Conservation (phyloP, 805 yeast genomes). For the Lipomyces chichibuensis region DNA sequence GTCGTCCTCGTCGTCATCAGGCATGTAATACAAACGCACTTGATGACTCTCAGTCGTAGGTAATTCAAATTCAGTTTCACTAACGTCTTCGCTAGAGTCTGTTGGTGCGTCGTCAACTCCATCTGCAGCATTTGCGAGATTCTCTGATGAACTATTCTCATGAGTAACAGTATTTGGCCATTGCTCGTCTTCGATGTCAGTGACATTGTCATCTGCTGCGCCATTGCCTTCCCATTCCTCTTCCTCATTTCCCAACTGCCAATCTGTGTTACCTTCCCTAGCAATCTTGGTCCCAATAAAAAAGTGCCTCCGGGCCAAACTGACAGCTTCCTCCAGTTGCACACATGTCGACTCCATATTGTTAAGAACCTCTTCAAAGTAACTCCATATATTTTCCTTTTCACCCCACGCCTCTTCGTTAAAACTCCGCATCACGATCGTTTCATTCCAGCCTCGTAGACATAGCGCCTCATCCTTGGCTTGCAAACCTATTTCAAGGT, state of each 20-base stretch:
- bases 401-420: slow-evolving; percentile 25
- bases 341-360: slow-evolving; percentile 23
- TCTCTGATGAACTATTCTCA: background rate
- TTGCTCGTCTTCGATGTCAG: background rate
- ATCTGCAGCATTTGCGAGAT: slow-evolving; percentile 6
- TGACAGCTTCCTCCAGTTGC: slow-evolving; percentile 26
- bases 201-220: slow-evolving; percentile 8
- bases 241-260: background rate
- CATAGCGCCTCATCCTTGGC: slow-evolving; percentile 27
- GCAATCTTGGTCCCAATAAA: slow-evolving; percentile 22
- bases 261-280: background rate
- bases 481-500: slow-evolving; percentile 20
- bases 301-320: slow-evolving; percentile 12
- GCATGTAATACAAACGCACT: slow-evolving; percentile 1
- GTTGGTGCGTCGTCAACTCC: background rate
- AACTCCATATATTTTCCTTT: slow-evolving; percentile 22
- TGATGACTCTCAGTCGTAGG: background rate
- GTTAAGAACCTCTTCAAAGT: slow-evolving; percentile 20
- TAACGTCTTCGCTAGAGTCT: background rate
- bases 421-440: slow-evolving; percentile 34
- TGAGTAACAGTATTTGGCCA: background rate
- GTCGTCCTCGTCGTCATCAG: slow-evolving; percentile 12
- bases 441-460: slow-evolving; percentile 33
- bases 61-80: background rate
- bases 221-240: slow-evolving; percentile 1